These are phyloP conservation scores for Clavulina sp. DNA, from an alignment of 768 basidiomycete genomes.

Conservation along the genomic window DNA sequence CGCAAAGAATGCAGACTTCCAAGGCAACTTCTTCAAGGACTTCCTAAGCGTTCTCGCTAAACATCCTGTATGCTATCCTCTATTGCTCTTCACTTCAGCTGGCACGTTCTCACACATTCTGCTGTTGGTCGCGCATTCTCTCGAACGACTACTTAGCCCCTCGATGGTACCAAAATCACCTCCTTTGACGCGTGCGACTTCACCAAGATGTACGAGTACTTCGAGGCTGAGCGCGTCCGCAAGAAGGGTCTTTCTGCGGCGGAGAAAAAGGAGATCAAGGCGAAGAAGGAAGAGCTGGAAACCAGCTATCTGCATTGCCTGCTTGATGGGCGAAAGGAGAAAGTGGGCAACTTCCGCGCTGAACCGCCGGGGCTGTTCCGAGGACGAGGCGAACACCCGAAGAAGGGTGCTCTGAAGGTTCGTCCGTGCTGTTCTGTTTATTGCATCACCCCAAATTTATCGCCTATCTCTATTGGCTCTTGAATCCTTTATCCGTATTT, in stretches of 20 bases:
- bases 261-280: constrained; percentile 86
- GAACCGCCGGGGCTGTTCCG: constrained; percentile 98
- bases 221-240: constrained; percentile 81
- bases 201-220: constrained; percentile 82
- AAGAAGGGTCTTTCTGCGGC: constrained; percentile 71
- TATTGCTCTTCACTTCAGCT: not conserved
- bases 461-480: constrained; percentile 4
- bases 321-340: constrained; percentile 95
- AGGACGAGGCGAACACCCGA: constrained; percentile 96
- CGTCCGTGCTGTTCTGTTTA: constrained; percentile 25
- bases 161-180: constrained; percentile 53
- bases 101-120: not conserved
- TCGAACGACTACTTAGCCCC: constrained; percentile 20
- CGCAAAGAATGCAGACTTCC: constrained; percentile 71
- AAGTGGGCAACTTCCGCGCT: constrained; percentile 93
- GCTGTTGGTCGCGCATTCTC: constrained; percentile 6
- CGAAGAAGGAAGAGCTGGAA: constrained; percentile 67
- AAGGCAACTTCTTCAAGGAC: constrained; percentile 91
- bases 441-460: too few relatives aligned
- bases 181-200: constrained; percentile 79
- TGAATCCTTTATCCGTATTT: not conserved
- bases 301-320: constrained; percentile 68
- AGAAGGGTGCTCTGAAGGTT: constrained; percentile 90
- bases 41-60: constrained; percentile 62
- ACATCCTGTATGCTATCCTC: constrained; percentile 45